Evolutionary conservation across 2,329 filamentous ascomycete genomes (phyloP).

Genomic region (Colletotrichum camelliae): DNA sequence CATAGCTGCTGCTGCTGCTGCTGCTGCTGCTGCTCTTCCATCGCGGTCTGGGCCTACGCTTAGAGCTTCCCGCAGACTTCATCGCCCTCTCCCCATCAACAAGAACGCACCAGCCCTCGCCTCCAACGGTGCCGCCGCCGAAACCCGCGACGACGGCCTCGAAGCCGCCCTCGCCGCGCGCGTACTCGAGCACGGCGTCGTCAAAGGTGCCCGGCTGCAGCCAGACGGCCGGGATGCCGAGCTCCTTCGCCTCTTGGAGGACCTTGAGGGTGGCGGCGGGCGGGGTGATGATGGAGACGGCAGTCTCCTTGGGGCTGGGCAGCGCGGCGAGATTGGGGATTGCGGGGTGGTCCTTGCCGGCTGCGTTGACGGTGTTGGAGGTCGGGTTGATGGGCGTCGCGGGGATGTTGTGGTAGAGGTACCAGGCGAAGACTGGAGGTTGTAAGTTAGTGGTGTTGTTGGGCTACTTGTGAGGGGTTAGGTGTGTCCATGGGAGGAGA

Average conservation of each 20-base stretch:
- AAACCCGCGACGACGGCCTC: constrained; percentile 71
- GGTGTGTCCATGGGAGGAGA: background rate
- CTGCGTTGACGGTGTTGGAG: constrained; percentile 61
- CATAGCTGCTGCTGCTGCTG: background rate
- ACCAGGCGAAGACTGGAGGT: constrained; percentile 83
- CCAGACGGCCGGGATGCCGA: constrained; percentile 80
- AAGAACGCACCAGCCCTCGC: constrained; percentile 86
- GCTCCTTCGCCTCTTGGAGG: constrained; percentile 76
- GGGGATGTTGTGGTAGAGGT: constrained; percentile 75
- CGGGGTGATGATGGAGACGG: constrained; percentile 86
- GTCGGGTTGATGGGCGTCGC: constrained; percentile 86
- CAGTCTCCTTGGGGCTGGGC: constrained; percentile 70
- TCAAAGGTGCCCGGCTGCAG: constrained; percentile 91
- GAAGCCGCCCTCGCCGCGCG: constrained; percentile 65
- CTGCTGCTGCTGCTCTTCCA: background rate
- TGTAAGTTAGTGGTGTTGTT: background rate
- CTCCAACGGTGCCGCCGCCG: constrained; percentile 59
- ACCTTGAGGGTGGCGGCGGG: constrained; percentile 77
- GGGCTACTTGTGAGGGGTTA: background rate
- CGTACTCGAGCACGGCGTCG: constrained; percentile 74
- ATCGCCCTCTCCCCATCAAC: constrained; percentile 78
- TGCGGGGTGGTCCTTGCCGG: constrained; percentile 62
- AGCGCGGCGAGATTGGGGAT: constrained; percentile 70
- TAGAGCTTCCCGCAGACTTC: constrained; percentile 58
- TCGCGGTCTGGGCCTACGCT: background rate